These are phyloP conservation scores for Penicillium aurantiogriseum DNA, from an alignment of 2,329 filamentous ascomycete species.

Conservation along the genomic window DNA sequence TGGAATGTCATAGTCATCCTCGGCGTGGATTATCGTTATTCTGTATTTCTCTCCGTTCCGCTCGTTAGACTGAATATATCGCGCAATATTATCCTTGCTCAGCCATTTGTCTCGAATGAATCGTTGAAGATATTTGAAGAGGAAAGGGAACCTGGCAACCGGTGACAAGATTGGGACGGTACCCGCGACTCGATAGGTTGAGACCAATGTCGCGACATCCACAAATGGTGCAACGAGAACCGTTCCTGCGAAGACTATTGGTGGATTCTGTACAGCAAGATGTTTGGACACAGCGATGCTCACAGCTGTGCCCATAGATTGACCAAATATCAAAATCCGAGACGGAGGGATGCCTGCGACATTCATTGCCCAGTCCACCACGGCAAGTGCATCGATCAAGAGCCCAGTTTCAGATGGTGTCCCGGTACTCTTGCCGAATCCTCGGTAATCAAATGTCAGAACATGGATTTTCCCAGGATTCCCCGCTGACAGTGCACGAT, in stretches of 20 bases:
- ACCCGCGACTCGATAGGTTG: constrained; percentile 59
- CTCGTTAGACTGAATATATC: constrained; percentile 11
- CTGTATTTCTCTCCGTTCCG: constrained; percentile 25
- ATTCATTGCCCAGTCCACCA: constrained; percentile 56
- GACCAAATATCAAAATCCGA: constrained; percentile 59
- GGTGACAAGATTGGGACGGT: constrained; percentile 56
- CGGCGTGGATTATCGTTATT: constrained; percentile 36
- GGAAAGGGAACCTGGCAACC: constrained; percentile 47
- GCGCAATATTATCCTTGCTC: constrained; percentile 12
- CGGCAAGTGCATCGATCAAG: constrained; percentile 52
- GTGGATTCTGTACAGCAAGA: constrained; percentile 42
- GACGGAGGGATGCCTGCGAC: constrained; percentile 53
- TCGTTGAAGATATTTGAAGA: constrained; percentile 12
- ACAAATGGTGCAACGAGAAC: constrained; percentile 59
- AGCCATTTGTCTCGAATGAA: constrained; percentile 15
- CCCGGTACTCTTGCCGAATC: constrained; percentile 57
- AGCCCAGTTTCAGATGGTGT: constrained; percentile 57
- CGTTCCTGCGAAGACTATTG: constrained; percentile 53
- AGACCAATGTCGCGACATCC: constrained; percentile 53
- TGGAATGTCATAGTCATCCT: constrained; percentile 38
- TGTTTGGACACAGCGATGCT: constrained; percentile 47
- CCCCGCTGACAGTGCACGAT: constrained; percentile 10
- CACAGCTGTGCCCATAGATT: constrained; percentile 60
- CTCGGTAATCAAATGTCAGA: constrained; percentile 52
- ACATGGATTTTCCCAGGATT: constrained; percentile 56